A percentile compares a stretch with the other conserved stretches of the same genome.
Conservation (phyloP, 306 rosid species). For the Ochetophila trinervis region DNA sequence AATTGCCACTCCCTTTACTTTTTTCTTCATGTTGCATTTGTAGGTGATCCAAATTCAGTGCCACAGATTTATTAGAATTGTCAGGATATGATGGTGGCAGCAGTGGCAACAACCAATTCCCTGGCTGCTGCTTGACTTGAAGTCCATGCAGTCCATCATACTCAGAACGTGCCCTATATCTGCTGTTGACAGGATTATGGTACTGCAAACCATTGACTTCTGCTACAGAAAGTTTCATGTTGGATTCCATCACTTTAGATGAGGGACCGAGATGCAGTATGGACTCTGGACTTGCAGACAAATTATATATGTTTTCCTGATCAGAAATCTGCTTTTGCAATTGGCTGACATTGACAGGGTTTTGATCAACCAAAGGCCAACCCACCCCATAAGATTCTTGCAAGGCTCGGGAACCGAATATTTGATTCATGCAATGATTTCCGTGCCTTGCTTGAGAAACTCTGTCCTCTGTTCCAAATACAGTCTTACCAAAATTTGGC, state of each 20-base stretch:
- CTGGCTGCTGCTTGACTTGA: constrained; percentile 48
- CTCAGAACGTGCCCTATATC: constrained; percentile 16
- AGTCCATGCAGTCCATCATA: constrained; percentile 47
- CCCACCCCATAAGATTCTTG: constrained; percentile 35
- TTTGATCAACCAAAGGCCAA: constrained; percentile 41
- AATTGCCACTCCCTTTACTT: constrained; percentile 59
- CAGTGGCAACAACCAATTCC: constrained; percentile 60
- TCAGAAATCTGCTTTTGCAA: constrained; percentile 45
- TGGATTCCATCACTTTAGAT: constrained; percentile 57
- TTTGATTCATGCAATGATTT: no score
- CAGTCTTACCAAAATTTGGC: no score
- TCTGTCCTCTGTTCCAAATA: constrained; percentile 54
- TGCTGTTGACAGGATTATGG: no score
- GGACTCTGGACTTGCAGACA: constrained; percentile 49
- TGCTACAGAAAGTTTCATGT: constrained; percentile 44
- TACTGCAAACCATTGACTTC: constrained; percentile 18
- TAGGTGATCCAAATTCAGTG: constrained; percentile 33
- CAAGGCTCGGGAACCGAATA: constrained; percentile 60
- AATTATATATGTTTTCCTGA: constrained; percentile 60
- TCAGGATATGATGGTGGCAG: constrained; percentile 56
- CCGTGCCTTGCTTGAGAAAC: constrained; percentile 54
- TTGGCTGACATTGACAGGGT: constrained; percentile 31
- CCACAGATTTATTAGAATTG: constrained; percentile 43
- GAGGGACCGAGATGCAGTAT: constrained; percentile 51
- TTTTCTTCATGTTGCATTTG: constrained; percentile 34